Conservation (phyloP, 2,329 filamentous ascomycete genomes). For the Chrysoporthe cubensis region DNA sequence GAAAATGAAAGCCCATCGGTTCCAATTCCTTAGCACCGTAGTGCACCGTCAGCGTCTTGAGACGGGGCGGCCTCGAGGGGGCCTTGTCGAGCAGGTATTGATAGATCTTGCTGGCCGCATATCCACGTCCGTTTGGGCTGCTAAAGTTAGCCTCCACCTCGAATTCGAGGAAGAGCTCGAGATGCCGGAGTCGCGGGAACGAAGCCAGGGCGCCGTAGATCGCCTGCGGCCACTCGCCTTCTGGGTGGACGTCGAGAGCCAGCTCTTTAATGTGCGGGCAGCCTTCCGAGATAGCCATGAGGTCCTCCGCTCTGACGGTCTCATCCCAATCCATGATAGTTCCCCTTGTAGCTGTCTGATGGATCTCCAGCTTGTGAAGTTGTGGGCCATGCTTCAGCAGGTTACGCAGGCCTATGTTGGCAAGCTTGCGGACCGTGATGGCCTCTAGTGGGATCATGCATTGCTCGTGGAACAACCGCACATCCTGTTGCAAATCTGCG, state of each 20-base stretch:
- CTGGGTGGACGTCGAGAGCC: background rate
- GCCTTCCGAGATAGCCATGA: background rate
- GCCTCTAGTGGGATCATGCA: background rate
- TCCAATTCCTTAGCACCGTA: background rate
- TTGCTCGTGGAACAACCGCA: background rate
- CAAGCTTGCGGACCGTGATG: background rate
- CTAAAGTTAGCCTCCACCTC: background rate
- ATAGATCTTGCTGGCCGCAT: background rate
- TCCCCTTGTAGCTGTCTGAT: background rate
- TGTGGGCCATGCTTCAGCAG: background rate
- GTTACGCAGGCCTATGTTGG: background rate
- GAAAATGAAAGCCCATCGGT: background rate
- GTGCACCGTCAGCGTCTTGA: conserved; percentile 1
- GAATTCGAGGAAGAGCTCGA: background rate
- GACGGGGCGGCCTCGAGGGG: background rate
- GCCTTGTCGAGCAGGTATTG: background rate
- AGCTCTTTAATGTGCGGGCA: background rate
- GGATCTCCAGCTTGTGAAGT: background rate
- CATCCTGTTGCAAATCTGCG: background rate
- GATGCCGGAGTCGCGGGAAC: background rate
- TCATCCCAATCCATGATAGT: background rate
- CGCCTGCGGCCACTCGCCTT: background rate
- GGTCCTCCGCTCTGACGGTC: background rate
- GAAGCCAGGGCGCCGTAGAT: background rate
- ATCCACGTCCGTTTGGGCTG: background rate